phyloP scores from a whole-genome alignment of 2,329 filamentous ascomycete species.

The Xylariaceae sp. region DNA sequence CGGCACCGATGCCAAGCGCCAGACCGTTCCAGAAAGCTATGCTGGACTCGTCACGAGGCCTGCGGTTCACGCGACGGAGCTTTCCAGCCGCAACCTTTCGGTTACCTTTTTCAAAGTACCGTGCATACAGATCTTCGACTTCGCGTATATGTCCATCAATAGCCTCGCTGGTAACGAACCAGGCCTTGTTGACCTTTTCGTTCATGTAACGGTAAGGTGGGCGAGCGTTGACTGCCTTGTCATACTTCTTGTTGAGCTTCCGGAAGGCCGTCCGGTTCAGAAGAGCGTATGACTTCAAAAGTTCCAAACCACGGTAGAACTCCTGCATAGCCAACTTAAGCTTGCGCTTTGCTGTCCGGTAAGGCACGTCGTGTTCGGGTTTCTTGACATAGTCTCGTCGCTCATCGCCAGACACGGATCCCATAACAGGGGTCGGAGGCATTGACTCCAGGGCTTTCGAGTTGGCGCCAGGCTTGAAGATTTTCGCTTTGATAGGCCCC shows the following conservation, averaged over 20 bases:
- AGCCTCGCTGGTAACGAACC: conserved; percentile 86
- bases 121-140: conserved; percentile 86
- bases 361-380: conserved; percentile 63
- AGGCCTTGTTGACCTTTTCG: conserved; percentile 83
- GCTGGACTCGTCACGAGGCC: conserved; percentile 49
- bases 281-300: conserved; percentile 85
- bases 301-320: conserved; percentile 84
- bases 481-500: conserved; percentile 48
- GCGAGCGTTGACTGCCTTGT: conserved; percentile 78
- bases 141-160: conserved; percentile 73
- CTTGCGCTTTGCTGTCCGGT: conserved; percentile 83
- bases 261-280: conserved; percentile 90
- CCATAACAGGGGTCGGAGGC: conserved; percentile 45
- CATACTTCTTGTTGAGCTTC: conserved; percentile 98
- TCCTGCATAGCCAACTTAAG: conserved; percentile 87
- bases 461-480: conserved; percentile 55
- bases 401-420: conserved; percentile 29
- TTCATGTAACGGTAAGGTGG: conserved; percentile 78
- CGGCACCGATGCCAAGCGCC: conserved; percentile 60
- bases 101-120: conserved; percentile 91
- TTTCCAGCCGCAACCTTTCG: conserved; percentile 87
- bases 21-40: conserved; percentile 59
- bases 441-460: conserved; percentile 54
- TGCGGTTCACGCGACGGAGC: conserved; percentile 66
- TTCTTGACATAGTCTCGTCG: conserved; percentile 49